Evolutionary conservation across 2,329 filamentous ascomycete species (phyloP), one percentile per base, ranked within the genome.

Genomic region (Colletotrichum filicis): DNA sequence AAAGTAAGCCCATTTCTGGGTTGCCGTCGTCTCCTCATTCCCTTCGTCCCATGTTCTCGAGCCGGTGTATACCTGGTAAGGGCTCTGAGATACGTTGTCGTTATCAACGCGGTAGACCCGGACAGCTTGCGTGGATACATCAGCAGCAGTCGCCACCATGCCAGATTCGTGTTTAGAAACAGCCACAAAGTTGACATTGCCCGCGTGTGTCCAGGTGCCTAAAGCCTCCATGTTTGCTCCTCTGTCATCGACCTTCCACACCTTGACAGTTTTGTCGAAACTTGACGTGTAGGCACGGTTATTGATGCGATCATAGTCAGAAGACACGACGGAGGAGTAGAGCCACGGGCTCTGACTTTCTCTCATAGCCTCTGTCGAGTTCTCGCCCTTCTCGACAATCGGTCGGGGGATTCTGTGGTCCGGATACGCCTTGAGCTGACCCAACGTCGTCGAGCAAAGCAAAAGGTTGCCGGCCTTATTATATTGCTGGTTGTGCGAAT

Each of bases 391-490:
- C 14, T 85, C 80, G 0, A 91, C 85, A 0, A 87, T 71, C 0
- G 90, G 89, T 1, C 91, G 86, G 1, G 84, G 80, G 22, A 92
- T 88, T 0, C 89, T 85, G 75, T 92, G 91, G 55, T 92, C 86
- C 0, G 89, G 81, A 76, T 88, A 88, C 0, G 89, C 87, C 6
- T 79, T 84, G 2, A 92, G 78, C 0, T 82, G 85, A 0, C 86
- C 84, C 1, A 78, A 76, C 0, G 72, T 76, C 1, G 84, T 82
- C 0, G 88, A 91, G 7, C 88, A 90, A 1, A 92, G 79, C 1
- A 90, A 81, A 11, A 92, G 79, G 76, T 92, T 92, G 1, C 91
- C 90, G 0, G 88, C 87, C 75, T 89, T 91, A 76, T 92, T 92
- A 77, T 92, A 92, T 74, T 92, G 90, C 76, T 92, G 90, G 70